A percentile compares a stretch with the other conserved stretches of the same genome.
These are phyloP conservation scores for Psidium friedrichsthalianum DNA, from an alignment of 345 rosid species.

Conservation along the genomic window DNA sequence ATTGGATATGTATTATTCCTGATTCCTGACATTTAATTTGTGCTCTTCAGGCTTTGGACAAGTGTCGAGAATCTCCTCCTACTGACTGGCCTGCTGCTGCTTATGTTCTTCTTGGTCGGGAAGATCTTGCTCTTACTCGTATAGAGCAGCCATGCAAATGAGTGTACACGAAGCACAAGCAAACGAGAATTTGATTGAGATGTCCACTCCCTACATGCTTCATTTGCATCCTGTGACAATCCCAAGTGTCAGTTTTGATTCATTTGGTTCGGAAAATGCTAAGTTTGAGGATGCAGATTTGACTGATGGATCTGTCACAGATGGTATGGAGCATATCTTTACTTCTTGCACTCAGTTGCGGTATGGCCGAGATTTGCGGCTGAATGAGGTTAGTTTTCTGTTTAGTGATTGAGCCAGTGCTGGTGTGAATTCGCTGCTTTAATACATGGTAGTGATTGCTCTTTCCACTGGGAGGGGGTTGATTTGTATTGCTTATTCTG, in stretches of 20 bases:
- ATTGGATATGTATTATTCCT: background rate
- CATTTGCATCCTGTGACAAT: conserved; percentile 89
- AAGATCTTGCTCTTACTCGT: conserved; percentile 73
- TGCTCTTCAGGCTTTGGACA: conserved; percentile 63
- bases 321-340: conserved; percentile 99
- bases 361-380: conserved; percentile 86
- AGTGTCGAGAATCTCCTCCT: conserved; percentile 91
- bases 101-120: conserved; percentile 88
- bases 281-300: conserved; percentile 76
- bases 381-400: conserved; percentile 66
- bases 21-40: background rate
- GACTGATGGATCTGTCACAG: conserved; percentile 60
- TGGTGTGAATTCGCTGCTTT: background rate
- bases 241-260: conserved; percentile 71
- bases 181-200: conserved; percentile 48
- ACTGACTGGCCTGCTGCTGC: conserved; percentile 93
- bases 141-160: conserved; percentile 33
- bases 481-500: background rate
- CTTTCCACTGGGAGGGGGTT: background rate
- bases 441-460: background rate
- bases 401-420: background rate
- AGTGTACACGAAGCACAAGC: conserved; percentile 49
- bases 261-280: conserved; percentile 45
- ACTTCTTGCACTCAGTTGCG: conserved; percentile 72
- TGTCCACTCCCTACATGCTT: conserved; percentile 90